Evolutionary conservation across 228 moss, liverwort and hornwort genomes (phyloP).

Genomic region (Sphagnum fallax): DNA sequence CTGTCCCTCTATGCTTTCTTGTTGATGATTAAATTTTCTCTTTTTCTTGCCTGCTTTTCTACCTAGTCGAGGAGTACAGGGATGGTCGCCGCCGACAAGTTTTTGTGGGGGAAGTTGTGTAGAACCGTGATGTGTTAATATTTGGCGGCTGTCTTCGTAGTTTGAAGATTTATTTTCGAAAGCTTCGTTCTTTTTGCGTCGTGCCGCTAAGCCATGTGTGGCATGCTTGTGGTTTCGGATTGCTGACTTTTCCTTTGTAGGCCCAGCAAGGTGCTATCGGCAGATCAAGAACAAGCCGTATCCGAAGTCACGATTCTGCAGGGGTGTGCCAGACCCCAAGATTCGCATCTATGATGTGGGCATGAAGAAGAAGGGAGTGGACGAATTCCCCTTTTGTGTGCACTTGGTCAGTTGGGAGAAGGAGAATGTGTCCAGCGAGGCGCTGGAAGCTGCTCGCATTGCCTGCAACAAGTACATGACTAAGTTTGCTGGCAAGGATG

Average conservation of each 20-base stretch:
- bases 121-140: background rate
- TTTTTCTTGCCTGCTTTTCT: conserved; percentile 1
- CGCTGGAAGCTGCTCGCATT: conserved; percentile 15
- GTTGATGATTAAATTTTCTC: background rate
- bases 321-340: conserved; percentile 35
- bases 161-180: background rate
- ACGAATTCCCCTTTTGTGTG: conserved; percentile 23
- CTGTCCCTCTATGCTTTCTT: background rate
- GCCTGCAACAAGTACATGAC: conserved; percentile 28
- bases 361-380: conserved; percentile 32
- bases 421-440: conserved; percentile 21
- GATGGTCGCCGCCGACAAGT: background rate
- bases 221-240: too few species aligned
- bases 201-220: background rate
- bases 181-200: background rate
- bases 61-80: background rate
- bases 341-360: conserved; percentile 46
- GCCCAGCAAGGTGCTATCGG: conserved; percentile 52
- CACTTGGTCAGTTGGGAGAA: conserved; percentile 25
- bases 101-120: background rate
- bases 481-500: conserved; percentile 49
- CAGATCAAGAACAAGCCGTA: conserved; percentile 56
- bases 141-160: background rate
- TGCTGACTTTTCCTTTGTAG: conserved; percentile 1
- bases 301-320: conserved; percentile 24